Base-by-base conservation (phyloP, 768 basidiomycete genomes). In the Tricholoma sp. region DNA sequence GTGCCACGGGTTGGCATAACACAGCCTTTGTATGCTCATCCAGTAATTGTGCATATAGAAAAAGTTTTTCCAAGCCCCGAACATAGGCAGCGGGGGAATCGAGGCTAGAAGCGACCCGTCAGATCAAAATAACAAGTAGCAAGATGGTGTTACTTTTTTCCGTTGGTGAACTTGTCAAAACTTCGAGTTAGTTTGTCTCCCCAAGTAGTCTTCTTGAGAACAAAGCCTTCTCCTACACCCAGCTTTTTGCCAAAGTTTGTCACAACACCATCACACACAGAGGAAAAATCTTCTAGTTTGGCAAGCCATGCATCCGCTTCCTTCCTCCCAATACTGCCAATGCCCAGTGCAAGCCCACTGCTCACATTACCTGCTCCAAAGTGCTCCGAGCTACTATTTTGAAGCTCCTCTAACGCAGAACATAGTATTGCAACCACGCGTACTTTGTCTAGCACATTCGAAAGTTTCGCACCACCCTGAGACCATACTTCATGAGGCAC, bases 401-500 rank as follows among this genome's bases (percentile, higher is more conserved):
- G 84, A 51, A 95, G 76, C 53, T 93, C 88, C 60, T 93, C 89
- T 61, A 95, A 75, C 27, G 90, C 91, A 27, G 83, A 81, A 61
- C 83, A 84, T 21, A 96, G 74, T 52, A 92, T 83, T 57, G 86
- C 86, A 39, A 96, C 85, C 54, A 91, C 89, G 37, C 89, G 84
- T 43, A 94, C 84, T 72, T 97, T 95, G 64, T 94, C 91, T 51
- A 84, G 80, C 32, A 94, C 66, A 66, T 90, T 93, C 34, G 77
- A 75, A 50, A 97, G 79, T 69, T 94, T 94, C 29, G 88, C 90
- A 41, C 93, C 92, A 27, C 89, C 88, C 67, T 92, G 89, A 45
- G 90, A 89, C 94, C 94, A 96, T 21, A 94, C 88, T 66, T 91
- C 90, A 55, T 84, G 83, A 12, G 94, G 92, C 27, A 96, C 89